These are phyloP conservation scores for Debaryomyces castellii DNA, from an alignment of 805 yeast genomes.

Conservation along the genomic window DNA sequence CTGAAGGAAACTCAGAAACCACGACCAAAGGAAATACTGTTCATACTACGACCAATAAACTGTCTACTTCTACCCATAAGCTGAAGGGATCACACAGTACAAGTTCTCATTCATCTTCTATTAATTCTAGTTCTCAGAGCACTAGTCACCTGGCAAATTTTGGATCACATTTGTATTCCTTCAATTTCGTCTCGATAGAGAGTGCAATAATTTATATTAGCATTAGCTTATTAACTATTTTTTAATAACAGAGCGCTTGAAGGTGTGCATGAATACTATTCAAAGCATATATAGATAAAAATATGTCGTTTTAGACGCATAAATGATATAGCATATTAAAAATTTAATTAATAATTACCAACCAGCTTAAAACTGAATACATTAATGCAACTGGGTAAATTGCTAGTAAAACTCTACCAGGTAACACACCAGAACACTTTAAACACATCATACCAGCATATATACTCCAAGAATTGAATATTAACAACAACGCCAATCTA, in stretches of 20 bases:
- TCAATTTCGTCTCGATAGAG: background rate
- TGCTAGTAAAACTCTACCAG: slow-evolving; percentile 61
- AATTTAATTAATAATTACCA: slow-evolving; percentile 54
- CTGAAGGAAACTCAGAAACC: background rate
- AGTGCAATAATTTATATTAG: background rate
- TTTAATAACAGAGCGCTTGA: background rate
- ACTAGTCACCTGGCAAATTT: background rate
- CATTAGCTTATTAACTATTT: background rate
- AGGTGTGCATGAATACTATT: background rate
- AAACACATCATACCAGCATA: slow-evolving; percentile 63
- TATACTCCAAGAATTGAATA: slow-evolving; percentile 60
- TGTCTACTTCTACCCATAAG: background rate
- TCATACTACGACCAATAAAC: background rate
- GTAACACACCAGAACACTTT: slow-evolving; percentile 63
- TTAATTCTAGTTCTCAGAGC: background rate
- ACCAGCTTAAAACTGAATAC: slow-evolving; percentile 64
- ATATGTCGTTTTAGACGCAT: too few relatives aligned
- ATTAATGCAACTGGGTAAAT: slow-evolving; percentile 65
- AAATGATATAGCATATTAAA: slow-evolving; percentile 1
- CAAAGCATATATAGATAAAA: background rate
- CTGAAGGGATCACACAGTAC: background rate
- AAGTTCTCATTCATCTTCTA: background rate
- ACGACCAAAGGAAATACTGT: background rate
- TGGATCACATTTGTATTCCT: background rate
- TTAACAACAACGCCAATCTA: slow-evolving; percentile 45